These are phyloP conservation scores for Handroanthus guayacan DNA, from an alignment of 257 asterid species.

Conservation along the genomic window DNA sequence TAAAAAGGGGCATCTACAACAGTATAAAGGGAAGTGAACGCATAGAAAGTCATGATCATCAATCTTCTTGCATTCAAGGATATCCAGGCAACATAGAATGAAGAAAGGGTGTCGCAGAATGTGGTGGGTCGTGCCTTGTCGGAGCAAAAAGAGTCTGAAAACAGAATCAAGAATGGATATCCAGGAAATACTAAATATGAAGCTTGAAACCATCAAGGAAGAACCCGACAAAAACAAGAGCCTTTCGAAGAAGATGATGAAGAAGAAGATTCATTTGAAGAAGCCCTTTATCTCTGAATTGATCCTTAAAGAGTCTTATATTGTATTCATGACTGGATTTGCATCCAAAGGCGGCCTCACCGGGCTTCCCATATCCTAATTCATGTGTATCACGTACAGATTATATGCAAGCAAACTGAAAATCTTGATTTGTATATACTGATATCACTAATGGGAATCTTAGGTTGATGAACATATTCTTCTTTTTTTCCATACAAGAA, in stretches of 20 bases:
- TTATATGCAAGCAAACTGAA: not conserved
- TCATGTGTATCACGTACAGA: not conserved
- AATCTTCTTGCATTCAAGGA: not conserved
- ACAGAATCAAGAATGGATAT: conserved; percentile 58
- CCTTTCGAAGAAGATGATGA: conserved; percentile 42
- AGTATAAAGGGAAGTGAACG: not conserved
- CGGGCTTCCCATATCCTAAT: conserved; percentile 58
- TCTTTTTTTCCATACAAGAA: too few relatives aligned
- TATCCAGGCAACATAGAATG: conserved; percentile 21
- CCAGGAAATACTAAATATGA: conserved; percentile 75
- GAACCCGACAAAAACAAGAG: conserved; percentile 56
- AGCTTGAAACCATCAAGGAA: conserved; percentile 69
- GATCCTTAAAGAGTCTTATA: conserved; percentile 65
- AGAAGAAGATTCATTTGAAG: conserved; percentile 55
- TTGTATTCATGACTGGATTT: conserved; percentile 67
- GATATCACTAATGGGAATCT: too few relatives aligned
- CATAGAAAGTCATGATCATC: not conserved
- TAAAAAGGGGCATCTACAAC: not conserved
- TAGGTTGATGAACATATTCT: too few relatives aligned
- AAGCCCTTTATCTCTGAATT: conserved; percentile 46
- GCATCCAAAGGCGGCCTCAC: conserved; percentile 62
- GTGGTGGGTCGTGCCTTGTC: conserved; percentile 65
- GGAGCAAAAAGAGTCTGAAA: conserved; percentile 45
- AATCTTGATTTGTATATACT: conserved; percentile 24
- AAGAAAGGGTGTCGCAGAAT: conserved; percentile 49